Evolutionary conservation across 495 filamentous ascomycete species (phyloP).

Genomic region (Xylaria palmicola): DNA sequence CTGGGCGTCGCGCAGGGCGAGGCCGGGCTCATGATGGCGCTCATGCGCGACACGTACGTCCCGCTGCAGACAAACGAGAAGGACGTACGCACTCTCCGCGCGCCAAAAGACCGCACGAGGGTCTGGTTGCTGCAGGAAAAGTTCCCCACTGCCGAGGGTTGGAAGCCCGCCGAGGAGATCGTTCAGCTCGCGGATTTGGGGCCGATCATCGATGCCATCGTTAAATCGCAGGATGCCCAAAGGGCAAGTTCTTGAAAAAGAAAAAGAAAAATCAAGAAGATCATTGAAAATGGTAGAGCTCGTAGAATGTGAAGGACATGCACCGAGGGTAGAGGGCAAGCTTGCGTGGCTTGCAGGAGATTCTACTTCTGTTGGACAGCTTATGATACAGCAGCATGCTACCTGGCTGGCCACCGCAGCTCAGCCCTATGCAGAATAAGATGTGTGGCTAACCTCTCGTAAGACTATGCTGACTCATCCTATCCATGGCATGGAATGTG

Average conservation of each 20-base stretch:
- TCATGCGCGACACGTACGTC: constrained; percentile 5
- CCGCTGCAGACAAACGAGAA: not conserved
- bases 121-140: constrained; percentile 7
- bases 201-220: constrained; percentile 3
- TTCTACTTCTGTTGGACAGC: not conserved
- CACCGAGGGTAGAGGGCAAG: not conserved
- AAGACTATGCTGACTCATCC: not conserved
- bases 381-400: not conserved
- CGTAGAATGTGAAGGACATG: no score
- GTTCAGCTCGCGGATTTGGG: not conserved
- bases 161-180: not conserved
- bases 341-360: not conserved
- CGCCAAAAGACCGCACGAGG: constrained; percentile 6
- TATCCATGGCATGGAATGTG: not conserved
- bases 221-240: constrained; percentile 1
- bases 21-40: constrained; percentile 3
- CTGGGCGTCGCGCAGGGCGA: not conserved
- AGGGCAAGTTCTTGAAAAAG: not conserved
- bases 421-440: not conserved
- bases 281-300: no score
- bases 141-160: constrained; percentile 4
- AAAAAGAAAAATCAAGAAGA: no score
- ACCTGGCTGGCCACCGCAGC: not conserved
- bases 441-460: not conserved
- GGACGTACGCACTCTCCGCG: not conserved